Percentiles rank a stretch among this genome's conserved stretches.
Evolutionary conservation across 2,329 filamentous ascomycete species (phyloP).

Genomic region (Claviceps pusilla): DNA sequence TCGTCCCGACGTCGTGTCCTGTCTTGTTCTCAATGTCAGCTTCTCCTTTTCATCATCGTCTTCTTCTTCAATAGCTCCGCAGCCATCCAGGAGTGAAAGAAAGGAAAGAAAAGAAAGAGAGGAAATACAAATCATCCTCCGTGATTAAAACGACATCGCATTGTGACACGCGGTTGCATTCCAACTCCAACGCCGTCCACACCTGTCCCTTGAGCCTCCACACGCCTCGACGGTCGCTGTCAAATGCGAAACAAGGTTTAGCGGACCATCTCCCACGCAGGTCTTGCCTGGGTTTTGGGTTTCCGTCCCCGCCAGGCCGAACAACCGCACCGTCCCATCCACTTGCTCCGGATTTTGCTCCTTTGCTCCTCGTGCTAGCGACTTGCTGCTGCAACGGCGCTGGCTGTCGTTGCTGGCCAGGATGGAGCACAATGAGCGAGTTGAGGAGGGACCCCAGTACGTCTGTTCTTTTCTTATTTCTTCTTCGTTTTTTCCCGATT

Average conservation of each 20-base stretch:
- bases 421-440: conserved; percentile 4
- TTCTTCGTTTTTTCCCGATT: too few relatives aligned
- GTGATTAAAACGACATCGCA: background rate
- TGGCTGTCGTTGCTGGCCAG: conserved; percentile 1
- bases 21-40: background rate
- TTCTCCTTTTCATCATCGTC: background rate
- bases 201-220: background rate
- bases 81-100: background rate
- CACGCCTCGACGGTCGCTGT: background rate
- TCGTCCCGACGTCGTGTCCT: background rate
- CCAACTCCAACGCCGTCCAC: background rate
- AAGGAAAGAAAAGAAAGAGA: background rate
- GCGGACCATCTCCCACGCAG: background rate
- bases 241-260: background rate
- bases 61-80: background rate
- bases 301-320: background rate
- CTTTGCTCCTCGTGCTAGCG: background rate
- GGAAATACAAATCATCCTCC: background rate
- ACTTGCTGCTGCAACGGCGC: conserved; percentile 1
- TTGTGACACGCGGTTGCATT: background rate
- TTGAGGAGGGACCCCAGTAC: conserved; percentile 4
- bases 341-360: conserved; percentile 1
- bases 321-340: background rate
- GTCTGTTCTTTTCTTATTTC: background rate
- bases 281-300: background rate